These are phyloP conservation scores for Oidium heveae DNA, from an alignment of 2,329 filamentous ascomycete species.

Conservation along the genomic window DNA sequence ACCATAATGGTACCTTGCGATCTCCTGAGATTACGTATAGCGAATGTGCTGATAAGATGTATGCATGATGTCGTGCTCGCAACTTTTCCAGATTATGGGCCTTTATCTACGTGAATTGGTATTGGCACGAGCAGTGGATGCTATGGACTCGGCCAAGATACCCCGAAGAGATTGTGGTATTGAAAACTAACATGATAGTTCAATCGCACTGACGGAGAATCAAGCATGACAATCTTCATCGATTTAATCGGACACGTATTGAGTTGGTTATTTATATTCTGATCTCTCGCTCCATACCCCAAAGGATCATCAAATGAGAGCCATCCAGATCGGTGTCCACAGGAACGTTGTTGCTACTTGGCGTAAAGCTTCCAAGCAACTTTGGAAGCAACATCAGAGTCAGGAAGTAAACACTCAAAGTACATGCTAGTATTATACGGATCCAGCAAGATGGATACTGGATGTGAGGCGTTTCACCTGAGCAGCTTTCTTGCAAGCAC, in stretches of 20 bases:
- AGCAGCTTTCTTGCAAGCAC: not conserved
- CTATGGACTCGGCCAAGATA: not conserved
- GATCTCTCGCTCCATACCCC: not conserved
- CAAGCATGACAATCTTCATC: not conserved
- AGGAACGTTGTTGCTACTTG: not conserved
- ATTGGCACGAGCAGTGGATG: not conserved
- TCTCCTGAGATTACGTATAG: not conserved
- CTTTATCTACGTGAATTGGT: not conserved
- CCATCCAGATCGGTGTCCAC: not conserved
- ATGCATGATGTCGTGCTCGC: not conserved
- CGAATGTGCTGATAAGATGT: not conserved
- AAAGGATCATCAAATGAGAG: not conserved
- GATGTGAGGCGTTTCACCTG: not conserved
- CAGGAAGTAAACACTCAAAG: not conserved
- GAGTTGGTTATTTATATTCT: not conserved
- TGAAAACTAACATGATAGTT: not conserved
- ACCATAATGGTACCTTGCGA: not conserved
- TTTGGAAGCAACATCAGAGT: not conserved
- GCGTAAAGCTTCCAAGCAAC: not conserved
- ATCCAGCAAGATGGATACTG: not conserved
- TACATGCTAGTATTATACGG: not conserved
- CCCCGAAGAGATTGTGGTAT: not conserved
- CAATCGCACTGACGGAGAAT: not conserved
- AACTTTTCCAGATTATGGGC: not conserved
- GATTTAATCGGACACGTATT: not conserved